phyloP scores from a whole-genome alignment of 2,329 filamentous ascomycete species.

The Drechslerella coelobrocha region DNA sequence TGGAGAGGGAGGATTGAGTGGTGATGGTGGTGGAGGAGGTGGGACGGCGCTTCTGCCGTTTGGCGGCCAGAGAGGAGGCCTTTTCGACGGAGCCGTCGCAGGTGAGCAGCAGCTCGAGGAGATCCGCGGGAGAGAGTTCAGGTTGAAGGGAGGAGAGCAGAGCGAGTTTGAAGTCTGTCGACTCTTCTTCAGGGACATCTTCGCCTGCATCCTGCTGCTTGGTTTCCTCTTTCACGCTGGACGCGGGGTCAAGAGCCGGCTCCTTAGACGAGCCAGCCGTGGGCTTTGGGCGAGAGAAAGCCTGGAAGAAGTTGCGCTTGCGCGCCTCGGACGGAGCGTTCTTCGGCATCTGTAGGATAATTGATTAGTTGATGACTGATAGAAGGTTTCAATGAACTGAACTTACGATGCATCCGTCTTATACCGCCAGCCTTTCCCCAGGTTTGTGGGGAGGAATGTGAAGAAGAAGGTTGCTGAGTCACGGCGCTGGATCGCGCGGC shows the following conservation, averaged over 20 bases:
- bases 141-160: constrained; percentile 80
- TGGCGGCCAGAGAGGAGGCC: constrained; percentile 63
- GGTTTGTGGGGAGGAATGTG: too few species aligned
- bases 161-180: constrained; percentile 88
- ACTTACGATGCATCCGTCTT: too few species aligned
- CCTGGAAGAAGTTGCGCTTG: constrained; percentile 44
- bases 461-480: too few species aligned
- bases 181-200: constrained; percentile 68
- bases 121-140: constrained; percentile 66
- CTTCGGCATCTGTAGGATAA: constrained; percentile 22
- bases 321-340: background rate
- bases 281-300: constrained; percentile 17
- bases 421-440: too few species aligned
- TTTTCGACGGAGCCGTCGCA: constrained; percentile 77
- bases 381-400: too few species aligned
- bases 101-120: constrained; percentile 80
- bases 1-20: constrained; percentile 52
- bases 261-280: too few species aligned
- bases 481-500: too few species aligned
- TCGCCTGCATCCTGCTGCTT: background rate
- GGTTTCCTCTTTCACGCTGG: background rate
- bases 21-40: constrained; percentile 31
- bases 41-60: constrained; percentile 51
- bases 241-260: too few species aligned
- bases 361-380: too few species aligned